Evolutionary conservation across 371 early-diverging fungal genomes (phyloP).

Genomic region (Actinomortierella wolfii): DNA sequence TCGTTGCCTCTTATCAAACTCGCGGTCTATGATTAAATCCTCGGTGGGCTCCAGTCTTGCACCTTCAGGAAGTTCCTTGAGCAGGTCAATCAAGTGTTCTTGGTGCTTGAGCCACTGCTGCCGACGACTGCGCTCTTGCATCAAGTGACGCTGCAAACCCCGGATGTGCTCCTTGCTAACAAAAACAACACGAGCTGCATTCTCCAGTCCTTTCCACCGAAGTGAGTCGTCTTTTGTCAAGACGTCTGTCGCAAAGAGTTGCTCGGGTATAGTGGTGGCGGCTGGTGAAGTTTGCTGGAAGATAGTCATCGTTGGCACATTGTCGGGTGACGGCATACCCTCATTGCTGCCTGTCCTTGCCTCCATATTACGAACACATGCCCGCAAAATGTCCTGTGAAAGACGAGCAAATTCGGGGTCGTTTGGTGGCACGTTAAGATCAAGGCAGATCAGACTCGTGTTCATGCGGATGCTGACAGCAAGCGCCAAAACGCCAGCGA

Average conservation of each 20-base stretch:
- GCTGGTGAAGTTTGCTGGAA: conserved; percentile 37
- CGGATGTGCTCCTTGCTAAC: too few species aligned
- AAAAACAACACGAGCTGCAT: too few species aligned
- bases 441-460: conserved; percentile 68
- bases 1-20: too few species aligned
- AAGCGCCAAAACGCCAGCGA: conserved; percentile 82
- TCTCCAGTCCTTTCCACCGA: too few species aligned
- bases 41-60: too few species aligned
- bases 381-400: conserved; percentile 68
- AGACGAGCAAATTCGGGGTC: conserved; percentile 70
- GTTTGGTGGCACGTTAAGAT: conserved; percentile 72
- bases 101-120: too few species aligned
- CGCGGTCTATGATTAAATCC: too few species aligned
- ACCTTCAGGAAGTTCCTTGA: too few species aligned
- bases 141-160: too few species aligned
- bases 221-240: too few species aligned
- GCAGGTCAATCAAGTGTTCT: too few species aligned
- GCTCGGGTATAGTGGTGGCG: conserved; percentile 33
- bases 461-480: conserved; percentile 76
- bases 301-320: conserved; percentile 33
- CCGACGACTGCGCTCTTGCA: too few species aligned
- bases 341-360: conserved; percentile 39
- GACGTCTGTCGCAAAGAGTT: not conserved
- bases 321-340: conserved; percentile 25
- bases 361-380: conserved; percentile 73